Conservation (phyloP, 1,284 basidiomycete genomes). For the Sanguinoderma infundibulare region DNA sequence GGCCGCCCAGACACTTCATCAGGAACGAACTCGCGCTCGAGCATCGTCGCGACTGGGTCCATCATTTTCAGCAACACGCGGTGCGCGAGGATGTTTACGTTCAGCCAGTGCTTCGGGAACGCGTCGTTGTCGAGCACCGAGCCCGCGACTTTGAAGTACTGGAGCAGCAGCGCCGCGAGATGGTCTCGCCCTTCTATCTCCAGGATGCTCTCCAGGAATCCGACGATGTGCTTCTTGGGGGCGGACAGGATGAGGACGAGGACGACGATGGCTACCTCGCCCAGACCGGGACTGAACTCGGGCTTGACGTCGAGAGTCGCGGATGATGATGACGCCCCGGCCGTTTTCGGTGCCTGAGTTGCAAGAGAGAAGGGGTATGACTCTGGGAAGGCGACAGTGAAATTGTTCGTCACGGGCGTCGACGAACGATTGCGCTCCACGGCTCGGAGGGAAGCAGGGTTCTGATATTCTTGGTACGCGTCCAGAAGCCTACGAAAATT, state of each 20-base stretch:
- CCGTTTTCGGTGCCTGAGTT: conserved; percentile 63
- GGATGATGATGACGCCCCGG: conserved; percentile 49
- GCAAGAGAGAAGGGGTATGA: conserved; percentile 92
- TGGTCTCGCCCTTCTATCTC: conserved; percentile 89
- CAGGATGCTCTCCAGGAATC: conserved; percentile 79
- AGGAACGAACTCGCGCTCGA: conserved; percentile 87
- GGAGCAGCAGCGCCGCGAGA: conserved; percentile 71
- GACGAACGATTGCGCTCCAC: conserved; percentile 73
- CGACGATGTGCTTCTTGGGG: conserved; percentile 77
- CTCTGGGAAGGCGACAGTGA: conserved; percentile 90
- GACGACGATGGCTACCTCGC: conserved; percentile 88
- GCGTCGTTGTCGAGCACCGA: conserved; percentile 90
- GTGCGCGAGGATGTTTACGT: conserved; percentile 89
- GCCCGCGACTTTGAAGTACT: conserved; percentile 82
- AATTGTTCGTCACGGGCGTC: conserved; percentile 60
- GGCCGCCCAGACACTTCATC: conserved; percentile 59
- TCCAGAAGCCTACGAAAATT: conserved; percentile 67
- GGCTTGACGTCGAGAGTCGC: conserved; percentile 49
- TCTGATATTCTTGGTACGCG: conserved; percentile 86
- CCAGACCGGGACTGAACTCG: conserved; percentile 80
- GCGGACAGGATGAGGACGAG: conserved; percentile 83
- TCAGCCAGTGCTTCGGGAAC: conserved; percentile 92
- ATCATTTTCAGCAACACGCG: conserved; percentile 89
- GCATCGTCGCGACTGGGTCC: conserved; percentile 78
- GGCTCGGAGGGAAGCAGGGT: conserved; percentile 64